These are phyloP conservation scores for Grigorovia jiainica DNA, from an alignment of 805 yeast genomes.

Conservation along the genomic window DNA sequence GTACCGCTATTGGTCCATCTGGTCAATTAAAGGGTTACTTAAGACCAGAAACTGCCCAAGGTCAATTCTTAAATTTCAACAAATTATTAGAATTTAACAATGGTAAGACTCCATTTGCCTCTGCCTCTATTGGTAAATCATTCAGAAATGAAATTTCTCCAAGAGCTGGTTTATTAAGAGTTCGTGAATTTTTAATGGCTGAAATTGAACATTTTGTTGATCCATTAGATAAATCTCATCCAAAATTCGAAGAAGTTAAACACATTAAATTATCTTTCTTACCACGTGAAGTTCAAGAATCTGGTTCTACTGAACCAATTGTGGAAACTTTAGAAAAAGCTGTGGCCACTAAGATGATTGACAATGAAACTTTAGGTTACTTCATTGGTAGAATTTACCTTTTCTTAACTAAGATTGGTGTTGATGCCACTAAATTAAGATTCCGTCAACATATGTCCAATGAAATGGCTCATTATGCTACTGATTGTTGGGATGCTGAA, in stretches of 20 bases:
- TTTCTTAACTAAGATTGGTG: constrained; percentile 84
- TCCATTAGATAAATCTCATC: constrained; percentile 78
- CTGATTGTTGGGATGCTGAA: constrained; percentile 99
- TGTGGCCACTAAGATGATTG: constrained; percentile 77
- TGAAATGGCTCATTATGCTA: constrained; percentile 99
- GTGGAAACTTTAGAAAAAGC: constrained; percentile 81
- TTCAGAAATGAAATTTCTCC: constrained; percentile 99
- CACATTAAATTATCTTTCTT: constrained; percentile 67
- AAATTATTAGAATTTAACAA: constrained; percentile 92
- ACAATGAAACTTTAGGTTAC: constrained; percentile 94
- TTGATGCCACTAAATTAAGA: constrained; percentile 71
- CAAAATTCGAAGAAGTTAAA: constrained; percentile 65
- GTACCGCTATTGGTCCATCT: constrained; percentile 98
- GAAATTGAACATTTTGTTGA: constrained; percentile 98
- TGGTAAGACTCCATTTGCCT: constrained; percentile 97
- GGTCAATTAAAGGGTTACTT: constrained; percentile 91
- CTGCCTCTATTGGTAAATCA: constrained; percentile 97
- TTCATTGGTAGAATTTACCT: constrained; percentile 87
- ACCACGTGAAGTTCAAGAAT: constrained; percentile 80
- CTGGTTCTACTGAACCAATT: constrained; percentile 64
- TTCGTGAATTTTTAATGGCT: constrained; percentile 98
- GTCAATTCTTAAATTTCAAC: constrained; percentile 92
- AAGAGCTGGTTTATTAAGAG: constrained; percentile 93
- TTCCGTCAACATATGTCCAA: constrained; percentile 98
- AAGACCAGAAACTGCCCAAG: constrained; percentile 99